Evolutionary conservation across 2,329 filamentous ascomycete genomes (phyloP), one percentile per base, ranked within the genome.

Genomic region (Achaetomium macrosporum): DNA sequence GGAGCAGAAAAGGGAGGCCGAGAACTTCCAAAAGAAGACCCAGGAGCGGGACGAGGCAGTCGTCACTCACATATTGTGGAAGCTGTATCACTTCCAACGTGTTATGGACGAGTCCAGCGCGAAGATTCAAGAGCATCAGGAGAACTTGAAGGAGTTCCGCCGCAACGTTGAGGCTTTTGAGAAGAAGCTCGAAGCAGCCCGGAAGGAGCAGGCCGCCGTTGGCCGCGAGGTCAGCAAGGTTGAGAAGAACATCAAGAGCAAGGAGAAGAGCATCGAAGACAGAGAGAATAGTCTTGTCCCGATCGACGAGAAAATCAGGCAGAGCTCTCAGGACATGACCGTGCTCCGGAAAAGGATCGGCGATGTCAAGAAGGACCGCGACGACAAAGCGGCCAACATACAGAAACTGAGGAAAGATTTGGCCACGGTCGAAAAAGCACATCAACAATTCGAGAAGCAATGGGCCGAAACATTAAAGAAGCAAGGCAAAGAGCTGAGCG

Each of bases 1-100:
- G 65, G 90, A 97, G 68, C 92, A 97, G 70, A 97, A 97, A 73
- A 85, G 84, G 61, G 93, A 97, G 66, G 92, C 92, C 5, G 93
- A 99, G 60, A 92, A 86, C 62, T 99, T 92, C 66, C 88, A 95
- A 65, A 84, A 82, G 59, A 97, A 96, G 70, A 87, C 87, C 1
- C 87, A 93, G 50, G 90, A 97, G 68, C 84, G 89, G 46, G 92
- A 99, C 66, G 82, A 89, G 50, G 93, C 92, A 8, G 87, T 96
- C 52, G 88, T 97, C 51, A 91, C 87, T 1, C 92, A 97, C 60
- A 91, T 95, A 33, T 75, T 99, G 13, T 99, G 92, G 92, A 97
- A 96, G 71, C 77, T 99, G 1, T 97, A 90, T 68, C 90, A 96
- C 65, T 95, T 95, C 67, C 92, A 99, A 69, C 87, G 85, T 53